Base-by-base conservation (phyloP, 2,329 filamentous ascomycete genomes). In the Aureobasidium lini region DNA sequence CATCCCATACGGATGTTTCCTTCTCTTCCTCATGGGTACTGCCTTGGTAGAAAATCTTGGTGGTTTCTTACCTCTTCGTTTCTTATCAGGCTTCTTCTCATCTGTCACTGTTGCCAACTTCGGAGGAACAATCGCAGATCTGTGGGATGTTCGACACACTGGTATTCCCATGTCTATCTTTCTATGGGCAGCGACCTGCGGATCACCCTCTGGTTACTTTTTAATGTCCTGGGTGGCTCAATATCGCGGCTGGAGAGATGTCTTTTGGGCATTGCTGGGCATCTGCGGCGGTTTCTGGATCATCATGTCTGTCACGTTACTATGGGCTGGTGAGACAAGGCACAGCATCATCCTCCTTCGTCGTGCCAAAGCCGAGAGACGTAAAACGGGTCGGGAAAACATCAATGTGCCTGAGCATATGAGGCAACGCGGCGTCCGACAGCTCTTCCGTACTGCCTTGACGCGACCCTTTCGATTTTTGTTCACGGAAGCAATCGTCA, bases 381-480 rank as follows among this genome's bases (percentile, higher is more conserved):
- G 68, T 39, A 59, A 62, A 2, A 64, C 57, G 11, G 44, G 60
- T 9, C 66, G 70, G n/a, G 61, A 65, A 4, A 61, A 63, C 16
- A 60, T 74, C 13, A 65, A 71, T 1, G 65, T 75, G 1, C 72
- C 75, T 1, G 71, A 72, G 1, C 69, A 73, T 13, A 65, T 75
- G 62, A 73, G 74, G 60, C 73, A 74, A 46, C 67, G 70, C 39
- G 68, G 70, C 18, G 63, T 71, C 4, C 70, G 68, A 23, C 70
- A 75, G 39, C 64, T 79, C 4, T 76, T 79, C 56, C 66, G 68
- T 2, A 71, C 73, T 4, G 71, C 77, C 11, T 68, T 80, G 8
- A 70, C 72, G n/a, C 67, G 78, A 18, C 78, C 78, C 0, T 78
- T 79, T 57, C 68, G 74, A 1, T 79, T 79, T 50, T 63, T 79